phyloP scores from a whole-genome alignment of 805 yeast genomes.

The Metschnikowia chrysomelidarum region DNA sequence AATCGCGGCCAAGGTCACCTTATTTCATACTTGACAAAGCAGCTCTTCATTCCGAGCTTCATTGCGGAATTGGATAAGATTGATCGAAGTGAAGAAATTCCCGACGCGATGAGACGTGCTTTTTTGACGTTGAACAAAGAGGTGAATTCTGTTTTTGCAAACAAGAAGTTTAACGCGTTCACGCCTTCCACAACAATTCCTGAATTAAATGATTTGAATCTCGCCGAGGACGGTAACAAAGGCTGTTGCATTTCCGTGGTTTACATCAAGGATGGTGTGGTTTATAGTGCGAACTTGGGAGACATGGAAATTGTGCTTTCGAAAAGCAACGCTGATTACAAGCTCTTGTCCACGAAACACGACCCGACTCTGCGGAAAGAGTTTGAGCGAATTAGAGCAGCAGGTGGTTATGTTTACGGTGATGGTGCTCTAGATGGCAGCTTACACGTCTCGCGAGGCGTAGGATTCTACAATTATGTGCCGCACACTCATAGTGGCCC shows the following conservation, averaged over 20 bases:
- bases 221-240: slow-evolving; percentile 65
- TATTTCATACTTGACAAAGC: slow-evolving; percentile 72
- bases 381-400: slow-evolving; percentile 81
- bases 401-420: slow-evolving; percentile 88
- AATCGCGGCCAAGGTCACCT: slow-evolving; percentile 50
- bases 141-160: slow-evolving; percentile 59
- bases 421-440: slow-evolving; percentile 84
- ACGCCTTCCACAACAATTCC: slow-evolving; percentile 33
- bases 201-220: slow-evolving; percentile 50
- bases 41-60: slow-evolving; percentile 63
- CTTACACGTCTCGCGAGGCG: slow-evolving; percentile 82
- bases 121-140: slow-evolving; percentile 80
- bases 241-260: slow-evolving; percentile 86
- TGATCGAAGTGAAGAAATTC: slow-evolving; percentile 46
- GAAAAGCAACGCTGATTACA: slow-evolving; percentile 75
- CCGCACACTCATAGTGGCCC: slow-evolving; percentile 93
- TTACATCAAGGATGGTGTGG: slow-evolving; percentile 65
- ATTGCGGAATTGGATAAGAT: slow-evolving; percentile 59
- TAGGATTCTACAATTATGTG: slow-evolving; percentile 80
- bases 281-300: slow-evolving; percentile 88
- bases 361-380: slow-evolving; percentile 78
- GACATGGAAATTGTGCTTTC: slow-evolving; percentile 83
- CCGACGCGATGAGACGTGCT: slow-evolving; percentile 78
- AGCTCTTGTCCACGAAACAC: slow-evolving; percentile 71
- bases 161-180: slow-evolving; percentile 40